These are phyloP conservation scores for Taphrina sp. DNA, from an alignment of 1,139 yeast species.

Conservation along the genomic window DNA sequence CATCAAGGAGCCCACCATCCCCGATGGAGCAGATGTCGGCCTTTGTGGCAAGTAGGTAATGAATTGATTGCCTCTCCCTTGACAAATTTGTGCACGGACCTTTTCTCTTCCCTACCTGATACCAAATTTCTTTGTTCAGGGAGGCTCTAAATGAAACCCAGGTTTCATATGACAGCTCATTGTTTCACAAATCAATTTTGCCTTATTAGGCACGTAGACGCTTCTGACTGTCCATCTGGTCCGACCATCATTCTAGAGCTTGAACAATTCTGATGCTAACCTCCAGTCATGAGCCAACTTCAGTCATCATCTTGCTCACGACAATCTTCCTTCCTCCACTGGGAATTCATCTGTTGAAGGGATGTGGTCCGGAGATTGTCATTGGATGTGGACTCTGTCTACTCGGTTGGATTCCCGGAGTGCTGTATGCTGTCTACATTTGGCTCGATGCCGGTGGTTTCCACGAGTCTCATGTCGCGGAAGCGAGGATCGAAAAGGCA, in stretches of 20 bases:
- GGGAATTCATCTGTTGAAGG: constrained; percentile 37
- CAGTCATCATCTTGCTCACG: constrained; percentile 19
- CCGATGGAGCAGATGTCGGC: constrained; percentile 15
- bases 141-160: too few relatives aligned
- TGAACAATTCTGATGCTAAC: too few relatives aligned
- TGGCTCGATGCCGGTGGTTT: constrained; percentile 18
- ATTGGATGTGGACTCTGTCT: constrained; percentile 36
- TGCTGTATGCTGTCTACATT: constrained; percentile 34
- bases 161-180: too few relatives aligned
- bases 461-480: constrained; percentile 1
- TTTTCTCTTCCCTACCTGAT: too few relatives aligned
- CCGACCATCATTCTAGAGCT: too few relatives aligned
- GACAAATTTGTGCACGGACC: too few relatives aligned
- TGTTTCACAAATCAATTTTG: too few relatives aligned
- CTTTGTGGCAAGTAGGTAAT: neutral
- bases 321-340: constrained; percentile 36
- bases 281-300: neutral
- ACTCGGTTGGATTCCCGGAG: constrained; percentile 38
- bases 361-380: constrained; percentile 38
- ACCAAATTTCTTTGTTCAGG: too few relatives aligned
- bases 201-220: too few relatives aligned
- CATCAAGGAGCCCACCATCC: constrained; percentile 8
- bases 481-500: constrained; percentile 4
- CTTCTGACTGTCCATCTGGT: too few relatives aligned
- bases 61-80: too few relatives aligned